These are phyloP conservation scores for Dichotomopilus funicola DNA, from an alignment of 2,329 filamentous ascomycete species.

Conservation along the genomic window DNA sequence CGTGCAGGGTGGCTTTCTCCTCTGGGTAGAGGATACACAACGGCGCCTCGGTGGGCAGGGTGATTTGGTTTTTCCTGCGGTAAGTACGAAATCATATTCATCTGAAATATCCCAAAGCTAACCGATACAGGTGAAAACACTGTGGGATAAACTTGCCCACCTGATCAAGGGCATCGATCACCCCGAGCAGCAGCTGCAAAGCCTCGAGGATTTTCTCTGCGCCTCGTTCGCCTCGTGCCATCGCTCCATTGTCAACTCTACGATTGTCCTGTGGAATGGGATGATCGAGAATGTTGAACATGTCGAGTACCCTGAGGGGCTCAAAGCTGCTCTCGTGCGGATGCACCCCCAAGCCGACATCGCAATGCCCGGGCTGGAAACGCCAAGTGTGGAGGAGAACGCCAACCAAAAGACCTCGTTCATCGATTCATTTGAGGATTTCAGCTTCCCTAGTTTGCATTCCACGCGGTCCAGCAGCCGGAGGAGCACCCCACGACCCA, in stretches of 20 bases:
- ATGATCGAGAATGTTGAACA: slow-evolving; percentile 56
- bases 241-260: slow-evolving; percentile 44
- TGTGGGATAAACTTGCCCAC: slow-evolving; percentile 46
- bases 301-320: slow-evolving; percentile 56
- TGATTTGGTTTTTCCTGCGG: slow-evolving; percentile 36
- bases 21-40: slow-evolving; percentile 58
- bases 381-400: slow-evolving; percentile 33
- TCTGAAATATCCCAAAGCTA: slow-evolving; percentile 24
- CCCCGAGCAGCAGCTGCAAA: slow-evolving; percentile 40
- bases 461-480: slow-evolving; percentile 24
- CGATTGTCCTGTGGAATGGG: slow-evolving; percentile 58
- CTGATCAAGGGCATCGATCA: slow-evolving; percentile 32
- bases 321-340: slow-evolving; percentile 57
- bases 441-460: slow-evolving; percentile 26
- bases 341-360: slow-evolving; percentile 49
- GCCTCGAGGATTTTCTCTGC: slow-evolving; percentile 49
- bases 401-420: slow-evolving; percentile 37
- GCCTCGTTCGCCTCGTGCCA: slow-evolving; percentile 55
- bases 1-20: slow-evolving; percentile 54
- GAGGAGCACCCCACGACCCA: slow-evolving; percentile 23
- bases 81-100: slow-evolving; percentile 31
- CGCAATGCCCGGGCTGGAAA: slow-evolving; percentile 38
- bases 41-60: slow-evolving; percentile 37
- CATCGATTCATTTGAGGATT: slow-evolving; percentile 44
- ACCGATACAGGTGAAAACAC: slow-evolving; percentile 35